These are phyloP conservation scores for Fusarium buharicum DNA, from an alignment of 2,329 filamentous ascomycete genomes.

Conservation along the genomic window DNA sequence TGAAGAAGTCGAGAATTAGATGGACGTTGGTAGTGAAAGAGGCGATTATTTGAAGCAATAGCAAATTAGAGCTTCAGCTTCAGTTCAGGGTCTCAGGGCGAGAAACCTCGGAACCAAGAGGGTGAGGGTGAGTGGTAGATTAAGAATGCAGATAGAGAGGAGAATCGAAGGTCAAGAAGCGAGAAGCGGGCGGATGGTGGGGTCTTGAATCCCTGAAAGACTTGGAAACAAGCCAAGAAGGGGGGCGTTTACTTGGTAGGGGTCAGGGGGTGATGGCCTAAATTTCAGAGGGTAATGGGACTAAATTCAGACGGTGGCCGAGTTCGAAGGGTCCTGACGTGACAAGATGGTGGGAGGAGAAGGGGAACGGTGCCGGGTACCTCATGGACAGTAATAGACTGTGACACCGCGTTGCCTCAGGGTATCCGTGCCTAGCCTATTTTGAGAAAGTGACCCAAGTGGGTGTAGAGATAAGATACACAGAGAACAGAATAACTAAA, in stretches of 20 bases:
- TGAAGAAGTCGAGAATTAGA: slow-evolving; percentile 23
- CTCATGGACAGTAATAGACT: background rate
- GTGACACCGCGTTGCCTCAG: background rate
- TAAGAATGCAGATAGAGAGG: slow-evolving; percentile 35
- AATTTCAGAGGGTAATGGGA: slow-evolving; percentile 15
- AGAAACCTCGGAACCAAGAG: slow-evolving; percentile 24
- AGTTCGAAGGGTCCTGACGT: slow-evolving; percentile 20
- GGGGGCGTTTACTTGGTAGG: slow-evolving; percentile 22
- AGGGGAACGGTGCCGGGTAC: background rate
- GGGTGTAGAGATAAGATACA: background rate
- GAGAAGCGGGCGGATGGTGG: slow-evolving; percentile 42
- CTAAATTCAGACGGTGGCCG: slow-evolving; percentile 23
- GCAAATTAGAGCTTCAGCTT: slow-evolving; percentile 14
- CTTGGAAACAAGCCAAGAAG: slow-evolving; percentile 43
- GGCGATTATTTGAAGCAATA: slow-evolving; percentile 22
- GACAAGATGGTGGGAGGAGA: background rate
- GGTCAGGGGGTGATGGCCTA: slow-evolving; percentile 26
- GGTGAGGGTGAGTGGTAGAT: slow-evolving; percentile 22
- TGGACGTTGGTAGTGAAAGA: background rate
- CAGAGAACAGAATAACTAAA: slow-evolving; percentile 9
- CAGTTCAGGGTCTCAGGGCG: slow-evolving; percentile 11
- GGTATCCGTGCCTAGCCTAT: background rate
- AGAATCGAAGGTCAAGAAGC: slow-evolving; percentile 33
- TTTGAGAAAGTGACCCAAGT: background rate
- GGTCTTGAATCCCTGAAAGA: slow-evolving; percentile 44